A percentile compares a stretch with the other conserved stretches of the same genome.
These are phyloP conservation scores for Eustoma russellianum DNA, from an alignment of 257 asterid genomes.

Conservation along the genomic window DNA sequence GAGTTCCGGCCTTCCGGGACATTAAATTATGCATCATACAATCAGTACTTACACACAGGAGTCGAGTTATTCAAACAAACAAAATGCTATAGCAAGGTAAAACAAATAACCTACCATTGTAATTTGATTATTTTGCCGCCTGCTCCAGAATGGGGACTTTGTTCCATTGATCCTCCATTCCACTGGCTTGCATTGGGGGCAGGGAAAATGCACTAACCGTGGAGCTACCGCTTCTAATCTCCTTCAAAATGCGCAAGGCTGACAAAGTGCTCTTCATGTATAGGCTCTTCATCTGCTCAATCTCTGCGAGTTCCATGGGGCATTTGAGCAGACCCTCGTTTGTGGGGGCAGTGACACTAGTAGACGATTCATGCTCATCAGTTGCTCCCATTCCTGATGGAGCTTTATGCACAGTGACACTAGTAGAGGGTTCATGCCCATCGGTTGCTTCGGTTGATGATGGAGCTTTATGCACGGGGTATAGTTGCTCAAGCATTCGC, in stretches of 20 bases:
- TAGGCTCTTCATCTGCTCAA: conserved; percentile 69
- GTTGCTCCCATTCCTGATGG: no score
- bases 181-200: conserved; percentile 77
- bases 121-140: conserved; percentile 47
- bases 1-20: no score
- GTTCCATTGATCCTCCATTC: conserved; percentile 65
- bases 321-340: conserved; percentile 29
- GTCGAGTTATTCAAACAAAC: no score
- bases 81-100: no score
- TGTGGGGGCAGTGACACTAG: neutral
- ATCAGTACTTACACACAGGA: no score
- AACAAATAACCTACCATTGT: no score
- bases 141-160: conserved; percentile 61
- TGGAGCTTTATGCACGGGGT: conserved; percentile 32
- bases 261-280: conserved; percentile 74
- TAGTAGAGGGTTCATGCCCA: conserved; percentile 48
- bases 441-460: conserved; percentile 15
- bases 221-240: conserved; percentile 77
- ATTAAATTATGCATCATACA: no score
- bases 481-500: conserved; percentile 62
- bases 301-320: conserved; percentile 52
- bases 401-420: no score
- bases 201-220: conserved; percentile 83
- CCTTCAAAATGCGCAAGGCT: conserved; percentile 71
- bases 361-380: no score